Conservation (phyloP, 345 rosid genomes). For the Excoecaria agallocha region DNA sequence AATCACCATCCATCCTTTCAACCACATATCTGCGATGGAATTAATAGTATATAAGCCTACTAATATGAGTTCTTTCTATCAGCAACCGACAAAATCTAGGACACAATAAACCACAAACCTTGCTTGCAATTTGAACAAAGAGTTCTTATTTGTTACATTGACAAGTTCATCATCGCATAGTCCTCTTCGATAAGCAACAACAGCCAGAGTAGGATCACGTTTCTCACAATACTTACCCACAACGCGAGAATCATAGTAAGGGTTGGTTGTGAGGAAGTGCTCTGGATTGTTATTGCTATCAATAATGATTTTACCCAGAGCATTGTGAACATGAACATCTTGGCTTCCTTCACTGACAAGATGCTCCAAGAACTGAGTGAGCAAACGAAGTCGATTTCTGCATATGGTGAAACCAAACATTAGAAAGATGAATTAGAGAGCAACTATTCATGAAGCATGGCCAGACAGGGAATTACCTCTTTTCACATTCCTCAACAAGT, state of each 20-base stretch:
- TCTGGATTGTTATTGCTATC: slow-evolving; percentile 99
- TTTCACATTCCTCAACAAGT: slow-evolving; percentile 83
- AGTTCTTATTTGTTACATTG: slow-evolving; percentile 93
- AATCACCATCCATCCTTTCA: slow-evolving; percentile 96
- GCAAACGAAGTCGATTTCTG: slow-evolving; percentile 98
- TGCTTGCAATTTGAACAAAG: slow-evolving; percentile 94
- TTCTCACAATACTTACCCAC: slow-evolving; percentile 99
- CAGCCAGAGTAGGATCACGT: slow-evolving; percentile 99
- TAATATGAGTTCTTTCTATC: slow-evolving; percentile 12
- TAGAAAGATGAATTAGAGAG: slow-evolving; percentile 16
- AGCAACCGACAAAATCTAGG: neutral
- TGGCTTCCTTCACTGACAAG: slow-evolving; percentile 99
- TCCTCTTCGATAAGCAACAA: slow-evolving; percentile 95
- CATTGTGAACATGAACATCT: slow-evolving; percentile 98
- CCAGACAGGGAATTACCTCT: slow-evolving; percentile 44
- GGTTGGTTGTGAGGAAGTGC: slow-evolving; percentile 96
- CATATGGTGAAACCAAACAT: slow-evolving; percentile 25
- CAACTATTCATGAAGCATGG: neutral
- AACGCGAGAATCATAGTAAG: slow-evolving; percentile 97
- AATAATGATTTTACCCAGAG: slow-evolving; percentile 96
- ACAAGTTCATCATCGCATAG: slow-evolving; percentile 97
- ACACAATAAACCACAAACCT: slow-evolving; percentile 50
- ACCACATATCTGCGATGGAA: slow-evolving; percentile 75
- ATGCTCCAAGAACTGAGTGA: slow-evolving; percentile 99
- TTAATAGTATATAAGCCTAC: slow-evolving; percentile 25